A percentile compares a stretch with the other conserved stretches of the same genome.
phyloP scores from a whole-genome alignment of 108 stramenopile genomes.

The Skeletonema grethae region DNA sequence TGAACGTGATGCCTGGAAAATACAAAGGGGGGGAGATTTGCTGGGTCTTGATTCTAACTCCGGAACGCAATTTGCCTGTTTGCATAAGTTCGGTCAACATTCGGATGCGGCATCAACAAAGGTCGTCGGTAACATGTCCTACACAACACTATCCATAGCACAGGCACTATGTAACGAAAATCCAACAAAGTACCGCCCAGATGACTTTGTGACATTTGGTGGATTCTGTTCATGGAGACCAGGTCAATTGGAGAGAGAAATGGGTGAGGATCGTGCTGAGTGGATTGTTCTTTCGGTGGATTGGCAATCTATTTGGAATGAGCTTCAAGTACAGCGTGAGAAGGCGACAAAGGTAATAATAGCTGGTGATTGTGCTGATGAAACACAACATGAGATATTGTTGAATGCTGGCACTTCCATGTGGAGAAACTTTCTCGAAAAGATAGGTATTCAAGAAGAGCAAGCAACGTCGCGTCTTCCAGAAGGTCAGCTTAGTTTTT shows the following conservation, averaged over 20 bases:
- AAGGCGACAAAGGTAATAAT: slow-evolving; percentile 1
- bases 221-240: slow-evolving; percentile 40
- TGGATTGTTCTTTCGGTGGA: slow-evolving; percentile 34
- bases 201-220: slow-evolving; percentile 30
- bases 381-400: background rate
- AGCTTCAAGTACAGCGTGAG: slow-evolving; percentile 11
- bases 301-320: slow-evolving; percentile 24
- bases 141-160: slow-evolving; percentile 11
- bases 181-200: slow-evolving; percentile 15
- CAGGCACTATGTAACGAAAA: slow-evolving; percentile 11
- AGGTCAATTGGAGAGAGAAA: slow-evolving; percentile 30
- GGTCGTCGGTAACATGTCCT: slow-evolving; percentile 14
- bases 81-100: slow-evolving; percentile 10
- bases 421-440: slow-evolving; percentile 28
- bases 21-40: slow-evolving; percentile 38
- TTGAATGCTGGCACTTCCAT: slow-evolving; percentile 13
- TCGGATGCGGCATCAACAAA: slow-evolving; percentile 11
- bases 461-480: slow-evolving; percentile 24
- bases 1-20: slow-evolving; percentile 15
- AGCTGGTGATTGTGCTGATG: background rate
- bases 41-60: slow-evolving; percentile 18
- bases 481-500: slow-evolving; percentile 29
- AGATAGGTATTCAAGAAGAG: slow-evolving; percentile 15
- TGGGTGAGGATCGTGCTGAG: slow-evolving; percentile 25
- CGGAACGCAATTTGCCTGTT: slow-evolving; percentile 18